These are phyloP conservation scores for Conoideocrella luteorostrata DNA, from an alignment of 2,329 filamentous ascomycete genomes.

Conservation along the genomic window DNA sequence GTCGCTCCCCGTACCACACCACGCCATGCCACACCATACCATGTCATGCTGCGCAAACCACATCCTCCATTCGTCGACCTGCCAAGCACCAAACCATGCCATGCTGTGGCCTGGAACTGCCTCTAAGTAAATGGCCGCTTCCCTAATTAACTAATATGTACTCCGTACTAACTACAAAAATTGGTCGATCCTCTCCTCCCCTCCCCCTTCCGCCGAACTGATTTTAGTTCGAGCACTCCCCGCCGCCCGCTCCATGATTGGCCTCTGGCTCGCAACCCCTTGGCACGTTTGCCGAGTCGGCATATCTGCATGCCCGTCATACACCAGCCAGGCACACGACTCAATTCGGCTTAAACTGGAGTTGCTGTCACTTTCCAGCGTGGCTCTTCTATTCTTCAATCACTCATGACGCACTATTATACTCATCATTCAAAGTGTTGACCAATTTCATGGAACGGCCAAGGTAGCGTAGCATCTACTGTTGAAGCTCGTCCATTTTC, in stretches of 20 bases:
- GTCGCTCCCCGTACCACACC: no score
- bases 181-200: background rate
- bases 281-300: background rate
- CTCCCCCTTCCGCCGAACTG: background rate
- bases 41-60: no score
- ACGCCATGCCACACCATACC: no score
- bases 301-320: background rate
- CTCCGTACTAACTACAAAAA: no score
- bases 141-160: no score
- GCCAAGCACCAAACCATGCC: background rate
- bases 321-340: background rate
- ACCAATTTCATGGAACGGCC: no score
- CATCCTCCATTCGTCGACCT: background rate
- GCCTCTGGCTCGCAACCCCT: background rate
- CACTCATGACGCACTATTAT: no score
- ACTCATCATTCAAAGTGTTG: no score
- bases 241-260: slow-evolving; percentile 2
- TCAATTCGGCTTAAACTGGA: background rate
- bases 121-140: no score
- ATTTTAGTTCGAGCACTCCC: background rate
- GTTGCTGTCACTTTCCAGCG: background rate
- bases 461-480: no score
- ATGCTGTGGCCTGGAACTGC: no score
- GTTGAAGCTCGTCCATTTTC: no score
- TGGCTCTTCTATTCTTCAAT: background rate